Evolutionary conservation across 768 basidiomycete genomes (phyloP).

Genomic region (Saitozyma podzolica): DNA sequence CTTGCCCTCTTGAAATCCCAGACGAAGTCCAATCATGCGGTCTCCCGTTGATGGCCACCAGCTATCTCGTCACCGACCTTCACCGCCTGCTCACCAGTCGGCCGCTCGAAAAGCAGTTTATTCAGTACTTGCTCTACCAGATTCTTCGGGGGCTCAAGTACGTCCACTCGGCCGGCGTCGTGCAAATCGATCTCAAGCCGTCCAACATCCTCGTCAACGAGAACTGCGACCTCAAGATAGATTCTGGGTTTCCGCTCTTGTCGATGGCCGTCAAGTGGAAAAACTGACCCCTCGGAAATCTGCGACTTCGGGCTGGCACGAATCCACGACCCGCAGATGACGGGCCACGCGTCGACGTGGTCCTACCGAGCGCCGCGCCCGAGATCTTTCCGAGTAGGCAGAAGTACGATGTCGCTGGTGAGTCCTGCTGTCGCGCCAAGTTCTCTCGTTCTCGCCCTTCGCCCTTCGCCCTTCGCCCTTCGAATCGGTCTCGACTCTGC

Average conservation of each 20-base stretch:
- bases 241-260: conserved; percentile 28
- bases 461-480: too few relatives aligned
- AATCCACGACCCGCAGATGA: conserved; percentile 63
- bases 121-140: conserved; percentile 99
- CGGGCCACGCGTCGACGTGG: conserved; percentile 92
- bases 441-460: too few relatives aligned
- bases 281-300: conserved; percentile 40
- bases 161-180: conserved; percentile 86
- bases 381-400: conserved; percentile 57
- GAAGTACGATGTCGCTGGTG: background rate
- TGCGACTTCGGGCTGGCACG: conserved; percentile 62
- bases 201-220: conserved; percentile 93
- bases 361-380: conserved; percentile 66
- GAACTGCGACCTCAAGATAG: conserved; percentile 93
- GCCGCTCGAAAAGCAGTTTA: conserved; percentile 98
- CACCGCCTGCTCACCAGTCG: conserved; percentile 93
- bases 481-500: too few relatives aligned
- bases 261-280: background rate
- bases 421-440: conserved; percentile 54
- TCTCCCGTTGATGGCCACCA: too few relatives aligned
- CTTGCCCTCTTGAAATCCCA: background rate
- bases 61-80: conserved; percentile 94
- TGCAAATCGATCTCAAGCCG: conserved; percentile 88
- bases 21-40: too few relatives aligned
- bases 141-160: conserved; percentile 96